Evolutionary conservation across 2,329 filamentous ascomycete species (phyloP).

Genomic region (Pyrenochaeta sp.): DNA sequence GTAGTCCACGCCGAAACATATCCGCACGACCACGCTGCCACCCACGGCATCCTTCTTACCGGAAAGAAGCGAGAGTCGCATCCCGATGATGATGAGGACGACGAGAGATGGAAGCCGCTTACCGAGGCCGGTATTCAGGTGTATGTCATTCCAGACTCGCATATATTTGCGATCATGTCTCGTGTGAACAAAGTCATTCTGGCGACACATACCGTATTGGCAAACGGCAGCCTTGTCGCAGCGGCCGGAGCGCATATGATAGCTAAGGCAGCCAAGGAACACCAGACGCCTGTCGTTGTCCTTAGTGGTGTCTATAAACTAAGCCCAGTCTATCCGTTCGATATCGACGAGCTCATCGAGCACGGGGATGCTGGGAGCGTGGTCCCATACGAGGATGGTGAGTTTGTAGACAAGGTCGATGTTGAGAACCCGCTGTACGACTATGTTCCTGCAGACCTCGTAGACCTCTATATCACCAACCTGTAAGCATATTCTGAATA

Average conservation of each 20-base stretch:
- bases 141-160: constrained; percentile 83
- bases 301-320: constrained; percentile 93
- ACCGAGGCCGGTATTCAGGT: constrained; percentile 80
- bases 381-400: constrained; percentile 79
- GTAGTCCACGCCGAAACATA: constrained; percentile 82
- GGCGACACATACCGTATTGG: constrained; percentile 84
- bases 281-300: constrained; percentile 85
- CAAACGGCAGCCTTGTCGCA: constrained; percentile 85
- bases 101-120: constrained; percentile 77
- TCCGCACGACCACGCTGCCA: constrained; percentile 72
- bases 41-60: constrained; percentile 67
- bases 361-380: constrained; percentile 83
- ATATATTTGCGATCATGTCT: constrained; percentile 92
- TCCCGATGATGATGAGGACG: constrained; percentile 61
- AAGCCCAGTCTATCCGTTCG: constrained; percentile 86
- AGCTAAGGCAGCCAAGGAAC: constrained; percentile 82
- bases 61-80: constrained; percentile 58
- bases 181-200: constrained; percentile 95
- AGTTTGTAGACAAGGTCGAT: constrained; percentile 78
- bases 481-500: constrained; percentile 62
- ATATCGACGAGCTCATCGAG: constrained; percentile 83
- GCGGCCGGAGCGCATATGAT: constrained; percentile 85
- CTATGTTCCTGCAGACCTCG: constrained; percentile 77
- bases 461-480: constrained; percentile 88
- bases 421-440: constrained; percentile 83